Conservation (phyloP, 495 filamentous ascomycete species). For the Trichoderma erinaceum region DNA sequence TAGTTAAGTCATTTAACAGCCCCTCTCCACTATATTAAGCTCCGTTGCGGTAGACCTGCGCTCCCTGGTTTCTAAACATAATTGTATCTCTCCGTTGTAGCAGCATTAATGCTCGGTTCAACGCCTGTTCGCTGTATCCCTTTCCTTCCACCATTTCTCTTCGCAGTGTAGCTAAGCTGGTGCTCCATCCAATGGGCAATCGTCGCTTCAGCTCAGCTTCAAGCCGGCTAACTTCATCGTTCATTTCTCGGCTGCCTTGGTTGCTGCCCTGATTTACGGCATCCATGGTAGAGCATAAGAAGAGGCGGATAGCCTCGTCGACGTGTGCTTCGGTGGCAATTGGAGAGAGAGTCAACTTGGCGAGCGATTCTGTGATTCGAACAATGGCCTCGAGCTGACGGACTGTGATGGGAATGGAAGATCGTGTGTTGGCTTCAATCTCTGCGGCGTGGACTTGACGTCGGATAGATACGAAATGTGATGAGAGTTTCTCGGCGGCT, state of each 20-base stretch:
- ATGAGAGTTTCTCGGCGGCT: conserved; percentile 93
- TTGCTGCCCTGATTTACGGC: conserved; percentile 84
- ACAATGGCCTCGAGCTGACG: conserved; percentile 96
- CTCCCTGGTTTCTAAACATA: conserved; percentile 82
- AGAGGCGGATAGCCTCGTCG: conserved; percentile 95
- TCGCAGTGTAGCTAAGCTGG: conserved; percentile 75
- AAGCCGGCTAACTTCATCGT: conserved; percentile 79
- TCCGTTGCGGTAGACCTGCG: conserved; percentile 74
- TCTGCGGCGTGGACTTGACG: conserved; percentile 91
- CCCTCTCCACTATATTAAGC: conserved; percentile 25
- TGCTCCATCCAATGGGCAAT: conserved; percentile 92
- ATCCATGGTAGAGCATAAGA: conserved; percentile 97
- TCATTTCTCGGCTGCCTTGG: conserved; percentile 76
- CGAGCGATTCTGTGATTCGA: conserved; percentile 92
- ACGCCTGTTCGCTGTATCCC: conserved; percentile 77
- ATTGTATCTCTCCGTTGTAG: conserved; percentile 85
- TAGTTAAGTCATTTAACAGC: not conserved
- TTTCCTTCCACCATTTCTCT: conserved; percentile 86
- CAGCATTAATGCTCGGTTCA: conserved; percentile 78
- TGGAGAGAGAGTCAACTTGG: conserved; percentile 79
- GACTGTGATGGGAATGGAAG: conserved; percentile 93
- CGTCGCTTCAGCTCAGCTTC: conserved; percentile 86
- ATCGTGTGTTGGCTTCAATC: conserved; percentile 76
- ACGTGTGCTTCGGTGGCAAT: conserved; percentile 87
- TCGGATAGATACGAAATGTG: conserved; percentile 94